Conservation (phyloP, 257 asterid species). For the Petunia axillaris region DNA sequence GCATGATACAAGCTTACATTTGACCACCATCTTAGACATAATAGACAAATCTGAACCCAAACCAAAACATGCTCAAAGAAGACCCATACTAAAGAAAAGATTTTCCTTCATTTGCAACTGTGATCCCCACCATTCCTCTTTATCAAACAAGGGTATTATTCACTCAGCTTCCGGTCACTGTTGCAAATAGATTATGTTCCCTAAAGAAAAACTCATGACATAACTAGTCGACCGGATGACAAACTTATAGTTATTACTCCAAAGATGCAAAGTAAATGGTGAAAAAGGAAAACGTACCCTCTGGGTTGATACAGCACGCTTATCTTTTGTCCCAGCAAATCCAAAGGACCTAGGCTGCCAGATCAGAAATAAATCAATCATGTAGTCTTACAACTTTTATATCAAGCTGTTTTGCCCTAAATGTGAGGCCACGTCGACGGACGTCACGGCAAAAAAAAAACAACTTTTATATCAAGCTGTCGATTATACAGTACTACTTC, state of each 20-base stretch:
- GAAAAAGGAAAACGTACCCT: conserved; percentile 54
- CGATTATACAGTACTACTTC: conserved; percentile 5
- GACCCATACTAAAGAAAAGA: not conserved
- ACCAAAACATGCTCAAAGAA: conserved; percentile 19
- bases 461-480: conserved; percentile 3
- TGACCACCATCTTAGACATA: not conserved
- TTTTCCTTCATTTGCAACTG: conserved; percentile 10
- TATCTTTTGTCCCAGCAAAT: conserved; percentile 97
- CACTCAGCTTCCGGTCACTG: not conserved
- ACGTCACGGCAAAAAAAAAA: too few relatives aligned
- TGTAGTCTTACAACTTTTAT: conserved; percentile 6
- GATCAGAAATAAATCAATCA: conserved; percentile 33
- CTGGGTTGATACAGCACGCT: conserved; percentile 88
- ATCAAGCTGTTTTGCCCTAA: not conserved
- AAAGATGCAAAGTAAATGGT: not conserved
- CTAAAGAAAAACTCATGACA: conserved; percentile 4
- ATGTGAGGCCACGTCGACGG: too few relatives aligned
- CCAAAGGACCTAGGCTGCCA: conserved; percentile 93
- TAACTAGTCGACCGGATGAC: not conserved
- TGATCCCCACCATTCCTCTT: conserved; percentile 13
- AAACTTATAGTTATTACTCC: conserved; percentile 17
- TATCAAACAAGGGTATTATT: conserved; percentile 5
- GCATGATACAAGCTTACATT: not conserved
- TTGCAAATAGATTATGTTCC: conserved; percentile 8
- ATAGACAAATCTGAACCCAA: not conserved